phyloP scores from a whole-genome alignment of 352 stramenopile genomes.

The Phytophthora vignae region DNA sequence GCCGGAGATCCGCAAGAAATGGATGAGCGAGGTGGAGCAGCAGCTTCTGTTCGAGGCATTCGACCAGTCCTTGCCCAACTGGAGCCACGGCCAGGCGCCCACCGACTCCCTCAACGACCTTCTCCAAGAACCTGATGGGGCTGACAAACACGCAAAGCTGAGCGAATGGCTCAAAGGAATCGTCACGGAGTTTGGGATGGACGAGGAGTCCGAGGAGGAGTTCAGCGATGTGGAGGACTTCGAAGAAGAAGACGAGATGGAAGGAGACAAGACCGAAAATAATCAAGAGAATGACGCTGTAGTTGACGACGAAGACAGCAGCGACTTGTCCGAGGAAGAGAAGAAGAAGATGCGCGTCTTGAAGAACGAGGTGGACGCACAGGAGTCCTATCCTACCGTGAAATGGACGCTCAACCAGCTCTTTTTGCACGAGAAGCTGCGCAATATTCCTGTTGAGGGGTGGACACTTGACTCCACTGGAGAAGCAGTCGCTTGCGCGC shows the following conservation, averaged over 20 bases:
- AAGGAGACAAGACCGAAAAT: conserved; percentile 8
- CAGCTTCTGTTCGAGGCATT: conserved; percentile 36
- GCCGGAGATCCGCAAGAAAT: conserved; percentile 35
- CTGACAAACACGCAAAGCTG: conserved; percentile 19
- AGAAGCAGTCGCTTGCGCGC: neutral
- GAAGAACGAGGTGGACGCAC: conserved; percentile 1
- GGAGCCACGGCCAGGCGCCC: conserved; percentile 15
- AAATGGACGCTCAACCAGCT: conserved; percentile 42
- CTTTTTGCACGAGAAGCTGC: conserved; percentile 27
- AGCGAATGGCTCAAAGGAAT: conserved; percentile 27
- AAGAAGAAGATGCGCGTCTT: conserved; percentile 22
- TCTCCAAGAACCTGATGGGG: conserved; percentile 1
- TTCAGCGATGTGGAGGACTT: conserved; percentile 19
- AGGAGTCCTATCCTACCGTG: conserved; percentile 25
- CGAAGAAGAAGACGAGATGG: conserved; percentile 16
- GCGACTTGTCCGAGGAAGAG: neutral
- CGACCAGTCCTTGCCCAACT: conserved; percentile 27
- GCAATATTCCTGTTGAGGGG: conserved; percentile 16
- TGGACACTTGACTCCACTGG: conserved; percentile 16
- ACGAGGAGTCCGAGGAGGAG: conserved; percentile 18
- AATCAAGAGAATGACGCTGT: neutral
- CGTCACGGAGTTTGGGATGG: conserved; percentile 24
- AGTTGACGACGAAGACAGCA: neutral
- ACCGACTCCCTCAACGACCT: conserved; percentile 14
- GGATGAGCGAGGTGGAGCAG: conserved; percentile 44